Conservation (phyloP, 441 rosid species). For the Populus hybrid region DNA sequence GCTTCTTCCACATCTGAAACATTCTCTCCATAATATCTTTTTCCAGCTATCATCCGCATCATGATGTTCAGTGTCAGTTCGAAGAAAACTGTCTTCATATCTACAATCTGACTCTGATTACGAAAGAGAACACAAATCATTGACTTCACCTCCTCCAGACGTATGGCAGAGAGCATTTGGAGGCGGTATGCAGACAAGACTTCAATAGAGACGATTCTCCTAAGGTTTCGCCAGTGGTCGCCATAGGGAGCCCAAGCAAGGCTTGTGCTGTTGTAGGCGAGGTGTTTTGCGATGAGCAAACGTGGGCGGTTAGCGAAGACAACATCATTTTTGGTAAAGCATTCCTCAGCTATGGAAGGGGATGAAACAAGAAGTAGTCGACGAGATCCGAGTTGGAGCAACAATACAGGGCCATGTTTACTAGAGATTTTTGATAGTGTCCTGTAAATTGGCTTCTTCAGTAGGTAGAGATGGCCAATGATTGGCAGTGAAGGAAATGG, state of each 20-base stretch:
- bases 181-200: constrained; percentile 37
- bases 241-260: constrained; percentile 43
- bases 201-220: constrained; percentile 33
- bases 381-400: constrained; percentile 45
- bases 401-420: constrained; percentile 36
- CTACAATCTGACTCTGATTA: constrained; percentile 3
- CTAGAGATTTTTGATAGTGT: constrained; percentile 31
- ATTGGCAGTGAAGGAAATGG: constrained; percentile 48
- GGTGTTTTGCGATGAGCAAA: constrained; percentile 32
- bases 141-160: constrained; percentile 31
- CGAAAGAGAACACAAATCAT: constrained; percentile 13
- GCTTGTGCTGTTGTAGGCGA: constrained; percentile 41
- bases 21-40: constrained; percentile 31
- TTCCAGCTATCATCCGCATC: constrained; percentile 48
- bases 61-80: constrained; percentile 37
- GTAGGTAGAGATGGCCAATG: constrained; percentile 56
- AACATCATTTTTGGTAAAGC: constrained; percentile 44
- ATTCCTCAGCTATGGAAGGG: constrained; percentile 45
- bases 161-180: constrained; percentile 19
- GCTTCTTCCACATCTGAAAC: constrained; percentile 28
- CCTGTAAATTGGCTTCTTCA: constrained; percentile 46
- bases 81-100: constrained; percentile 24
- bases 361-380: constrained; percentile 53
- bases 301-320: constrained; percentile 49
- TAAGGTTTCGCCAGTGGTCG: constrained; percentile 40